Conservation (phyloP, 495 filamentous ascomycete genomes). For the Schizothecium vesticola region DNA sequence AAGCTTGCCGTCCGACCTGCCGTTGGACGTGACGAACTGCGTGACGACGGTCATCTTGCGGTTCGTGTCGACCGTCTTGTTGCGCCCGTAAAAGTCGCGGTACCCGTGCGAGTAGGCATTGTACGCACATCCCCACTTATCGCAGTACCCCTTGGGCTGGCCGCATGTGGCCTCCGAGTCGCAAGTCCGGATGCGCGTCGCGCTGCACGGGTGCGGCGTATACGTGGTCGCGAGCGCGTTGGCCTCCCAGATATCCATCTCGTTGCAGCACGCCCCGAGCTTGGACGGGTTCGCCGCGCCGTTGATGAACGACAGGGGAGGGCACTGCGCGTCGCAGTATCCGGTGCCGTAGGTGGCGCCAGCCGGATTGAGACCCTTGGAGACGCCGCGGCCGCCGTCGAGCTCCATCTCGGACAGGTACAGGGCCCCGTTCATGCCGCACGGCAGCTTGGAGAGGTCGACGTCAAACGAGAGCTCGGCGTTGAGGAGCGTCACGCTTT, state of each 20-base stretch:
- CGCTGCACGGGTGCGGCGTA: constrained; percentile 61
- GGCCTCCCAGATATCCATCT: constrained; percentile 71
- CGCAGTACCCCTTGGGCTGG: constrained; percentile 39
- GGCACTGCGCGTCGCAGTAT: constrained; percentile 73
- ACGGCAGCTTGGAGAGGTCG: constrained; percentile 58
- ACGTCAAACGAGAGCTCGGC: constrained; percentile 66
- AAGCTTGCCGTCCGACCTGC: constrained; percentile 39
- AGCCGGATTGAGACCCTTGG: constrained; percentile 49
- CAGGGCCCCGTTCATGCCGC: constrained; percentile 67
- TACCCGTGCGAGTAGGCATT: constrained; percentile 53
- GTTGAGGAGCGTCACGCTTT: constrained; percentile 54
- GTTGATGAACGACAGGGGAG: constrained; percentile 61
- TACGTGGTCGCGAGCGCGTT: constrained; percentile 55
- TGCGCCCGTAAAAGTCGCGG: constrained; percentile 51
- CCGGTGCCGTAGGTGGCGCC: constrained; percentile 70
- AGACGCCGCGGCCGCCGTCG: constrained; percentile 51
- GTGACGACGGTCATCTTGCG: constrained; percentile 61
- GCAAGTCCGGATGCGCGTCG: constrained; percentile 41
- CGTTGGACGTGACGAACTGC: constrained; percentile 57
- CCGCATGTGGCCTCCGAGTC: constrained; percentile 36
- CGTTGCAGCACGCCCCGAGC: constrained; percentile 61
- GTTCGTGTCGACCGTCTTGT: constrained; percentile 50
- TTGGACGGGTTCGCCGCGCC: constrained; percentile 52
- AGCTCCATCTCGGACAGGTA: constrained; percentile 64
- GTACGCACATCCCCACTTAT: constrained; percentile 37